Evolutionary conservation across 202 grass and related monocot species (phyloP), one percentile per base, ranked within the genome.

Genomic region (Carex sylvatica): DNA sequence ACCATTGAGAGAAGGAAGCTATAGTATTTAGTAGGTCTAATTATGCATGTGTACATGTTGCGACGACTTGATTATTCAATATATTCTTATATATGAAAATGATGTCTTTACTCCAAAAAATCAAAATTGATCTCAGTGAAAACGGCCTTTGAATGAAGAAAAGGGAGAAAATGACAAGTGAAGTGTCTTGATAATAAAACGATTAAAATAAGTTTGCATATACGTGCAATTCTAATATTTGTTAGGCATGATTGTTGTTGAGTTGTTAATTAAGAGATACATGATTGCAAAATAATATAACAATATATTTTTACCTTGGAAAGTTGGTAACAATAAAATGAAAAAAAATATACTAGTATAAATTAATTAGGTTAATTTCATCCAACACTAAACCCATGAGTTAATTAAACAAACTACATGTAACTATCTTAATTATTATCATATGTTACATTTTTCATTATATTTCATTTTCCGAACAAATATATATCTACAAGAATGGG

Each of bases 51-150:
- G 22, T 65, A 10, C 0, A 36, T 40, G 38, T 80, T 63, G 20
- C 31, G 11, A 81, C 58, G 60, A 51, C 56, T 81, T 59, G 20
- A 64, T 64, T 61, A 64, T 18, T 20, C 15, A 64, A 81, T 51
- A 80, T 80, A 65, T 81, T 47, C 19, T 81, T 35, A 4, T 35
- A 28, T 30, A 65, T 49, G 78, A 49, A 51, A 66, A 58, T 51
- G 13, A 52, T 65, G 18, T 81, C 3, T 65, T 28, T 28, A 26
- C 31, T 33, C 6, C 26, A 18, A 47, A 47, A 19, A 11, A 64
- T 46, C 11, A 44, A 80, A 80, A 80, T 64, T 81, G 60, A 80
- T 80, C 59, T 65, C 60, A 49, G 3, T 81, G 56, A 52, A 49
- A 81, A 81, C 13, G 60, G 53, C 36, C 78, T 38, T 49, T 36